Conservation (phyloP, 805 yeast species). For the Lachancea lanzarotensis region DNA sequence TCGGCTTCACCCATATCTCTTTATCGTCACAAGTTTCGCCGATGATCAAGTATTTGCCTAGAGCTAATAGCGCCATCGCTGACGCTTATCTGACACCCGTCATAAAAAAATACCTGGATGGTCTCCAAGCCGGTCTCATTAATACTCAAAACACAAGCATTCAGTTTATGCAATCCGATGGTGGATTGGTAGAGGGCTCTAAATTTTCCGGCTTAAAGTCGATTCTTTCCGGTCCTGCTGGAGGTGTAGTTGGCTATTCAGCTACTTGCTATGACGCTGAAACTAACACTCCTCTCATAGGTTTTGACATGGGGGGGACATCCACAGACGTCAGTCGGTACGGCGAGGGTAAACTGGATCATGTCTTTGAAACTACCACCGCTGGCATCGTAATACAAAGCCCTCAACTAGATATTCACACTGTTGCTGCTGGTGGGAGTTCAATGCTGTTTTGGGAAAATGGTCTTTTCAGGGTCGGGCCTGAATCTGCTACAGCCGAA, state of each 20-base stretch:
- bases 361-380: constrained; percentile 74
- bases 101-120: constrained; percentile 54
- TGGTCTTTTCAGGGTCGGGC: constrained; percentile 76
- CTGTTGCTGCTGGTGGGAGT: constrained; percentile 86
- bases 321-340: constrained; percentile 79
- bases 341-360: constrained; percentile 62
- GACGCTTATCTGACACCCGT: constrained; percentile 83
- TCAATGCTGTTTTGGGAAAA: constrained; percentile 60
- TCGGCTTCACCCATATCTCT: constrained; percentile 67
- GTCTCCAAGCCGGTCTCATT: constrained; percentile 56
- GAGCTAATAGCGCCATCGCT: constrained; percentile 73
- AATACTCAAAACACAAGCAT: constrained; percentile 44
- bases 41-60: constrained; percentile 67
- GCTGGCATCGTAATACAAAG: constrained; percentile 81
- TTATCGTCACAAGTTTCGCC: constrained; percentile 66
- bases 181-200: constrained; percentile 82
- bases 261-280: constrained; percentile 61
- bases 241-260: constrained; percentile 93
- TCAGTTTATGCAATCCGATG: constrained; percentile 94
- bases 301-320: constrained; percentile 90
- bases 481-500: constrained; percentile 80
- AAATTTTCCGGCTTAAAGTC: constrained; percentile 84
- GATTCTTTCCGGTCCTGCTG: constrained; percentile 93
- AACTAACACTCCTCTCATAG: constrained; percentile 59
- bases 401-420: constrained; percentile 75